phyloP scores from a whole-genome alignment of 371 early-diverging fungal species.

The Rhizopus stolonifer region DNA sequence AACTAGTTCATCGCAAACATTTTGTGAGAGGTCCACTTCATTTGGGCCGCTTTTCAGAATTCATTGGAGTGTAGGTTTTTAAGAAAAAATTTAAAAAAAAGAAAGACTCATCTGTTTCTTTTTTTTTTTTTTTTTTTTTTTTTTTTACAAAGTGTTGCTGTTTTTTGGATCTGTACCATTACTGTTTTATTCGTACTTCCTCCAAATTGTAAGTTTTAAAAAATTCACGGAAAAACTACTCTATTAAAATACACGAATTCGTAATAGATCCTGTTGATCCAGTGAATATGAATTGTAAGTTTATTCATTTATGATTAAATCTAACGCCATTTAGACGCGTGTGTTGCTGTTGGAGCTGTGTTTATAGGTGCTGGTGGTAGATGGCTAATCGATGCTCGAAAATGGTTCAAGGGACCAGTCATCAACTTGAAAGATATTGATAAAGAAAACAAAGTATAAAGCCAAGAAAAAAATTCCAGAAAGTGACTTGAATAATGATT shows the following conservation, averaged over 20 bases:
- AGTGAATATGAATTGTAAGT: slow-evolving; percentile 54
- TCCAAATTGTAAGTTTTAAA: slow-evolving; percentile 21
- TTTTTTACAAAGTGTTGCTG: slow-evolving; percentile 23
- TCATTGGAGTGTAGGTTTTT: slow-evolving; percentile 29
- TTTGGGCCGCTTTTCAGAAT: slow-evolving; percentile 41
- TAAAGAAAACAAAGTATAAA: slow-evolving; percentile 29
- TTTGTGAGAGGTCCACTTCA: slow-evolving; percentile 43
- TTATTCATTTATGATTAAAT: background rate
- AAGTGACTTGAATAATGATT: background rate
- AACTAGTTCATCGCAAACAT: slow-evolving; percentile 19
- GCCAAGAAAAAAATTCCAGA: background rate
- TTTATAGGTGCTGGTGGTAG: slow-evolving; percentile 42
- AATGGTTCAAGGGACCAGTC: slow-evolving; percentile 49
- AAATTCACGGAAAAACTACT: background rate
- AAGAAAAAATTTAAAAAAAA: background rate
- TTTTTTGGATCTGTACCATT: slow-evolving; percentile 51
- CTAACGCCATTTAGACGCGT: slow-evolving; percentile 29
- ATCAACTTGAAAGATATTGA: slow-evolving; percentile 29
- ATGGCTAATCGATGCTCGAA: slow-evolving; percentile 47
- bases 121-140: too few relatives aligned
- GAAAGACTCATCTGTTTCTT: background rate
- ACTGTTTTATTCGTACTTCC: slow-evolving; percentile 60
- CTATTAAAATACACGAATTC: background rate
- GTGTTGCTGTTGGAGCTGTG: slow-evolving; percentile 38
- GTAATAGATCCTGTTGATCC: slow-evolving; percentile 49